These are phyloP conservation scores for Chlamydomonas reinhardtii DNA, from an alignment of 163 green algal species.

Conservation along the genomic window DNA sequence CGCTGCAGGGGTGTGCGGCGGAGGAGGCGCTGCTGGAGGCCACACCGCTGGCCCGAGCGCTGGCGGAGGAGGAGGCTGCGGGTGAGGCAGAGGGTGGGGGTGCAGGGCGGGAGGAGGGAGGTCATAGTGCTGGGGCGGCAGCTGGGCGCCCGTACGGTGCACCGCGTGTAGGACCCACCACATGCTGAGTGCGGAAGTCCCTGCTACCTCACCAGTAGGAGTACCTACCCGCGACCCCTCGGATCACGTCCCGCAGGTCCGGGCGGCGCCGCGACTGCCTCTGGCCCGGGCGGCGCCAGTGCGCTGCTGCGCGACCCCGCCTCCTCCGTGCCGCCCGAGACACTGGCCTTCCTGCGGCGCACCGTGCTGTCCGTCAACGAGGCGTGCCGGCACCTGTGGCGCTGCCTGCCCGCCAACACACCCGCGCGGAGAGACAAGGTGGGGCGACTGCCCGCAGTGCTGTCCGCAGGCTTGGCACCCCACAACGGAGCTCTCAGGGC, in stretches of 20 bases:
- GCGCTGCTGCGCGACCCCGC: constrained; percentile 16
- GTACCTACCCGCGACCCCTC: too few relatives aligned
- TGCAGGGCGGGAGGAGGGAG: not conserved
- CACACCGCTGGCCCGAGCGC: constrained; percentile 13
- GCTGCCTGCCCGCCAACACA: constrained; percentile 21
- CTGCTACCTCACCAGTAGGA: too few relatives aligned
- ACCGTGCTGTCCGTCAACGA: constrained; percentile 37
- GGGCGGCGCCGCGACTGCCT: not conserved
- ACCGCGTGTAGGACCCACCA: too few relatives aligned
- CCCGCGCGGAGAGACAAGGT: constrained; percentile 24
- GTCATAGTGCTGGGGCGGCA: too few relatives aligned
- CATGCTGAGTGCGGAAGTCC: too few relatives aligned
- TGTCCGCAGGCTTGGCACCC: too few relatives aligned
- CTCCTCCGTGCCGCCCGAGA: constrained; percentile 23
- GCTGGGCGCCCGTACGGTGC: too few relatives aligned
- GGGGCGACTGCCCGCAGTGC: not conserved
- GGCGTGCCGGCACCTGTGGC: constrained; percentile 35
- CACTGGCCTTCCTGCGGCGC: constrained; percentile 22
- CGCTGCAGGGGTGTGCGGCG: constrained; percentile 1
- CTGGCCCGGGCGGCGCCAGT: too few relatives aligned
- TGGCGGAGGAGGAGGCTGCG: constrained; percentile 30
- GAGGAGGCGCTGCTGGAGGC: constrained; percentile 37
- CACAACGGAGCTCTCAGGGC: too few relatives aligned
- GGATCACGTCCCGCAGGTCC: not conserved
- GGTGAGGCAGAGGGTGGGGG: not conserved